phyloP scores from a whole-genome alignment of 176 grass and related monocot genomes.

The Otatea glauca region DNA sequence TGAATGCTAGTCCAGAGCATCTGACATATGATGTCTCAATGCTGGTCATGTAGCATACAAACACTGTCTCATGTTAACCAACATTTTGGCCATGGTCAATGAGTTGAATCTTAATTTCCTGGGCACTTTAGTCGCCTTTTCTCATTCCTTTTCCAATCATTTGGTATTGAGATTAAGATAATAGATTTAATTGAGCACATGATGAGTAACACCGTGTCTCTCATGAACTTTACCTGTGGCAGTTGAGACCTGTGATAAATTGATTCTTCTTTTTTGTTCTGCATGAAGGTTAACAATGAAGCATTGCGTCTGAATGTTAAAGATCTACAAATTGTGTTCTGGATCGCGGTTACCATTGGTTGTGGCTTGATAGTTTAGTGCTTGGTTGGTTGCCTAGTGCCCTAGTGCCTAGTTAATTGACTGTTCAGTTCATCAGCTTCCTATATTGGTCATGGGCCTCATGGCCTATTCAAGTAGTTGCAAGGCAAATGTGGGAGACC shows the following conservation, averaged over 20 bases:
- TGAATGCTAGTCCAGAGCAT: constrained; percentile 46
- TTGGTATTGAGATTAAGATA: constrained; percentile 31
- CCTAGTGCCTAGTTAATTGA: constrained; percentile 11
- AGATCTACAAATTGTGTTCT: constrained; percentile 3
- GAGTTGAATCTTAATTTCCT: constrained; percentile 28
- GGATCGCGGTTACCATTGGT: neutral
- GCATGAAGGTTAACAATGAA: neutral
- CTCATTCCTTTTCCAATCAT: constrained; percentile 4
- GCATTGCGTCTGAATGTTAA: constrained; percentile 4
- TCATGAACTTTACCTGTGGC: neutral
- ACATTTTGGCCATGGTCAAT: constrained; percentile 45
- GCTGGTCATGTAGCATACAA: constrained; percentile 57
- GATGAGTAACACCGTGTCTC: constrained; percentile 11
- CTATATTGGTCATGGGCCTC: constrained; percentile 9
- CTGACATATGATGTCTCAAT: constrained; percentile 54
- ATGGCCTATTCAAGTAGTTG: constrained; percentile 30
- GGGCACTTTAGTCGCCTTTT: constrained; percentile 36
- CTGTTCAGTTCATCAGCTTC: constrained; percentile 28
- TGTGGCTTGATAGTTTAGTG: neutral
- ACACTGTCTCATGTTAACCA: constrained; percentile 55
- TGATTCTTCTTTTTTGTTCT: neutral
- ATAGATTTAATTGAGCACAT: constrained; percentile 16
- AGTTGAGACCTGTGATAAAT: neutral
- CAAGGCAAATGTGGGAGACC: constrained; percentile 32
- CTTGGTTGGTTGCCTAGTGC: constrained; percentile 22